Base-by-base conservation (phyloP, 768 basidiomycete species). In the Trametes maxima region DNA sequence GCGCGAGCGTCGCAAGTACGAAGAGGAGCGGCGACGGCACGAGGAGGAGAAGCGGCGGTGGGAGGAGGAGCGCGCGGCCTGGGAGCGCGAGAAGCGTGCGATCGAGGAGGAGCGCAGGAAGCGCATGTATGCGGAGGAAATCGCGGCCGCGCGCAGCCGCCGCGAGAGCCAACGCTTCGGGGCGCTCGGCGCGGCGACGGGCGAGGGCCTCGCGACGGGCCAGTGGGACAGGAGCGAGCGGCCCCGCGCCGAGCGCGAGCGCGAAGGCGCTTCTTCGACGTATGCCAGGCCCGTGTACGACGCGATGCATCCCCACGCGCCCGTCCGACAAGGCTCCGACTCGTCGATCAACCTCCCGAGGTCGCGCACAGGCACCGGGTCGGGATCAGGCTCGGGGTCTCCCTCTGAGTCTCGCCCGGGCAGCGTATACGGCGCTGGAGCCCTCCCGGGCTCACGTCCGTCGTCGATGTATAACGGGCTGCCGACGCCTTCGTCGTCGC, bases 81-180 rank as follows among this genome's bases (percentile, higher is more conserved):
- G 80, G 75, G 83, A 85, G 65, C 78, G 74, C 53, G 80, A 88
- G 69, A 80, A 79, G 63, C 76, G 74, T 51, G 70, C 69, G 44
- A 72, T 76, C 60, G 85, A 85, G 59, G 83, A 80, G 67, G 85
- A 86, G 67, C 78, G 77, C 65, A 82, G 81, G 67, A 79, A 79
- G 67, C 75, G 76, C 45, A 63, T 75, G 55, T 88, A 82, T 68
- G 75, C 78, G 14, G 87, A 88, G 50, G 83, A 86, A 70, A 77
- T 92, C 17, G 77, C 76, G 39, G 87, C 86, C 33, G 75, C 88
- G 3, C 79, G 90, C 64, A 62, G 76, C 43, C 77, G 90, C 66
- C 82, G 87, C 62, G 89, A 91, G 68, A 74, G 78, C 3, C 74
- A 36, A 69, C 74, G 53, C 47, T 67, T 37, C 58, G 72, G 59